Conservation (phyloP, 345 rosid genomes). For the Moricandia moricandioides region DNA sequence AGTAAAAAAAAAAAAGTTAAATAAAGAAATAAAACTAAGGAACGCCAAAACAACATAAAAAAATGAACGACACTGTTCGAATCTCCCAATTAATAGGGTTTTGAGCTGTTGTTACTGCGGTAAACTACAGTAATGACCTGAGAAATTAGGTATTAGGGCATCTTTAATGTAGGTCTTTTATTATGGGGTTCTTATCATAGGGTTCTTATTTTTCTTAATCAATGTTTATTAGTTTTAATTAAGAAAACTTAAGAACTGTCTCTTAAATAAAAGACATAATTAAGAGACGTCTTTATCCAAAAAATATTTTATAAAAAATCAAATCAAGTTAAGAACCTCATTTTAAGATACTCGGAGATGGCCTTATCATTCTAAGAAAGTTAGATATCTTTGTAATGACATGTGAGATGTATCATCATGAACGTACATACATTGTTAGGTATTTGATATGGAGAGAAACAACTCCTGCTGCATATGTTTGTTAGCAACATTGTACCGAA, state of each 20-base stretch:
- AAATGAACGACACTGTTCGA: neutral
- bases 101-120: neutral
- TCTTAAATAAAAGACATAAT: too few relatives aligned
- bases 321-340: too few relatives aligned
- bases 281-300: too few relatives aligned
- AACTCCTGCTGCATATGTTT: conserved; percentile 24
- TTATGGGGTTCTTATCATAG: too few relatives aligned
- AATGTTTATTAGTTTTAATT: too few relatives aligned
- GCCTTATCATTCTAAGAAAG: neutral
- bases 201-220: too few relatives aligned
- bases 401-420: conserved; percentile 34
- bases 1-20: neutral
- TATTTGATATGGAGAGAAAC: conserved; percentile 26
- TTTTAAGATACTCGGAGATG: too few relatives aligned
- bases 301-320: too few relatives aligned
- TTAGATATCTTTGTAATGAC: conserved; percentile 21
- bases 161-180: too few relatives aligned
- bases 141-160: conserved; percentile 4
- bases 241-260: too few relatives aligned
- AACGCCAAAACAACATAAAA: neutral
- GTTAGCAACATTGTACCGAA: conserved; percentile 21
- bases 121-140: neutral
- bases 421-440: conserved; percentile 37
- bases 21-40: neutral
- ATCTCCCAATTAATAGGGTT: neutral